Conservation (phyloP, 805 yeast species). For the Zygoascus ofunaensis region DNA sequence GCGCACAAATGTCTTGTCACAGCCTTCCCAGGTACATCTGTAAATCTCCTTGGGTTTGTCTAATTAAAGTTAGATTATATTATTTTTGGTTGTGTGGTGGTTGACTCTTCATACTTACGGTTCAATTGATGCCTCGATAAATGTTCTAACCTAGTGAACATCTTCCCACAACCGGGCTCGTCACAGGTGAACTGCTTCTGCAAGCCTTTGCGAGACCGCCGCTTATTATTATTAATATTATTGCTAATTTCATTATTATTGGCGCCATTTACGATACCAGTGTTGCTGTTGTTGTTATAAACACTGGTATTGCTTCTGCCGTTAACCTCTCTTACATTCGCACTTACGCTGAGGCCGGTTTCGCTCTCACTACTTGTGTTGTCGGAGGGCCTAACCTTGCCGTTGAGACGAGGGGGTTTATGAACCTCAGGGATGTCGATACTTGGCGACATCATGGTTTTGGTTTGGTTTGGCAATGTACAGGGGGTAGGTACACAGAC, state of each 20-base stretch:
- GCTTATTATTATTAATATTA: background rate
- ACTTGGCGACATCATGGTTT: background rate
- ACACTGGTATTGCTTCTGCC: no score
- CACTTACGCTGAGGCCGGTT: no score
- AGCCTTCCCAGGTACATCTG: slow-evolving; percentile 27
- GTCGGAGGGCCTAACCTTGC: background rate
- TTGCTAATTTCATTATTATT: no score
- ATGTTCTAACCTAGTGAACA: slow-evolving; percentile 24
- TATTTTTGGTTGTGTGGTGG: background rate
- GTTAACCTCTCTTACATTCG: no score
- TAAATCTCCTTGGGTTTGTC: slow-evolving; percentile 28
- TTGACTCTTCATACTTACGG: slow-evolving; percentile 12
- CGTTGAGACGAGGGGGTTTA: no score
- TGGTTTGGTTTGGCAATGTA: no score
- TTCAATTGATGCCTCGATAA: slow-evolving; percentile 24
- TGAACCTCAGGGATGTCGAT: background rate
- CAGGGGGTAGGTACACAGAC: no score
- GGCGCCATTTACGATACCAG: no score
- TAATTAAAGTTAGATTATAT: slow-evolving; percentile 4
- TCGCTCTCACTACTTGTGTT: background rate
- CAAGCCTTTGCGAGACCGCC: slow-evolving; percentile 4
- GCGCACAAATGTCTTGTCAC: slow-evolving; percentile 28
- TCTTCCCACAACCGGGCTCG: slow-evolving; percentile 21
- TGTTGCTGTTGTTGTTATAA: no score
- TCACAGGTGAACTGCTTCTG: slow-evolving; percentile 22